Conservation (phyloP, 768 basidiomycete species). For the Russula sp. region DNA sequence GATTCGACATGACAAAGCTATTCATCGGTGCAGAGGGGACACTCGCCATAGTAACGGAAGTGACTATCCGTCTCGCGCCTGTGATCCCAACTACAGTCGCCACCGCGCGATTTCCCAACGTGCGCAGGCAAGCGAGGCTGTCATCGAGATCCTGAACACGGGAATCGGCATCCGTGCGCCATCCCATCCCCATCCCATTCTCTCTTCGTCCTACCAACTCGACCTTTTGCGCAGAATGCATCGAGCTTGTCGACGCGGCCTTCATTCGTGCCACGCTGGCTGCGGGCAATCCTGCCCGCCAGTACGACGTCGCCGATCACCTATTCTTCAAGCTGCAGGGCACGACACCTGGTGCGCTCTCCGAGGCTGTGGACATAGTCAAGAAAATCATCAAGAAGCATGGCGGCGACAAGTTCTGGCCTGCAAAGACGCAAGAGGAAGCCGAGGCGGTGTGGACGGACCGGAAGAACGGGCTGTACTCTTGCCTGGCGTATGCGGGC, state of each 20-base stretch:
- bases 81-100: conserved; percentile 79
- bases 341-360: conserved; percentile 49
- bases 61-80: conserved; percentile 77
- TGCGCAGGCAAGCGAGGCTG: conserved; percentile 69
- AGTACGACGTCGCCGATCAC: conserved; percentile 40
- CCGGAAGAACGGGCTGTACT: conserved; percentile 59
- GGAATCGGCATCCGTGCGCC: conserved; percentile 71
- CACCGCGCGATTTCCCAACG: conserved; percentile 72
- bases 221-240: conserved; percentile 51
- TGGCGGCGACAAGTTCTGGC: conserved; percentile 59
- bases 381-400: conserved; percentile 54
- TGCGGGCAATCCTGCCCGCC: conserved; percentile 38
- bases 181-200: conserved; percentile 11
- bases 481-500: conserved; percentile 45
- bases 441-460: conserved; percentile 70
- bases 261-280: conserved; percentile 61
- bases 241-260: conserved; percentile 72
- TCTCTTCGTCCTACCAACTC: background rate
- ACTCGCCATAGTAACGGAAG: conserved; percentile 86
- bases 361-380: conserved; percentile 55
- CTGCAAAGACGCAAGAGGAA: conserved; percentile 59
- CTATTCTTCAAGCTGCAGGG: conserved; percentile 90
- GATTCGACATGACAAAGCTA: conserved; percentile 78
- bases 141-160: conserved; percentile 61
- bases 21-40: conserved; percentile 84